A percentile compares a stretch with the other conserved stretches of the same genome.
These are phyloP conservation scores for Fusarium fujikuroi DNA, from an alignment of 2,329 filamentous ascomycete genomes.

Conservation along the genomic window DNA sequence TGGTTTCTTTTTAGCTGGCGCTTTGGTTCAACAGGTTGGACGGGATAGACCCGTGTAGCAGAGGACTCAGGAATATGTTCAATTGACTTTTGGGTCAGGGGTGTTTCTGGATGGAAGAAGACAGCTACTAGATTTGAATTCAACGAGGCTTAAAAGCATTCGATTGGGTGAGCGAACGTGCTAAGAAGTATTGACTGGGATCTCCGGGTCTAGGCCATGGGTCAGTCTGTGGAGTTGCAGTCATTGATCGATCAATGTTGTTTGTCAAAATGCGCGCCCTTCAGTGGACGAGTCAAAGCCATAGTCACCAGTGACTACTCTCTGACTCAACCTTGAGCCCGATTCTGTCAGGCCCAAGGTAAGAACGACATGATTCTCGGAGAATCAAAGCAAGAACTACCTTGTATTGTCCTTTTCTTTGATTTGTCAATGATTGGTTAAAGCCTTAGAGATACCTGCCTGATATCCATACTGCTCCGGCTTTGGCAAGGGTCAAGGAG, in stretches of 20 bases:
- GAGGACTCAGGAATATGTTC: constrained; percentile 4
- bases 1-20: constrained; percentile 29
- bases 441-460: not conserved
- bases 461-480: not conserved
- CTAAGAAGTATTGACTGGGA: not conserved
- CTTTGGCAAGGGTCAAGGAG: not conserved
- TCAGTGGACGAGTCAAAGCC: not conserved
- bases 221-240: not conserved
- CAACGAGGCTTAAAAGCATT: not conserved
- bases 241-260: not conserved
- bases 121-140: constrained; percentile 14
- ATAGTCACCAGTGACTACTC: not conserved
- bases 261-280: not conserved
- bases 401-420: not conserved
- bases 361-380: not conserved
- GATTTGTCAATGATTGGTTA: not conserved
- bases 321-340: not conserved
- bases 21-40: constrained; percentile 6
- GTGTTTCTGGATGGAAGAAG: not conserved
- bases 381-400: not conserved
- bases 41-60: constrained; percentile 33
- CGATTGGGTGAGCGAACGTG: not conserved
- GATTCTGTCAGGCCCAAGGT: not conserved
- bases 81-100: not conserved
- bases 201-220: not conserved